A percentile compares a stretch with the other conserved stretches of the same genome.
These are phyloP conservation scores for Calycina herbarum DNA, from an alignment of 2,329 filamentous ascomycete genomes.

Conservation along the genomic window DNA sequence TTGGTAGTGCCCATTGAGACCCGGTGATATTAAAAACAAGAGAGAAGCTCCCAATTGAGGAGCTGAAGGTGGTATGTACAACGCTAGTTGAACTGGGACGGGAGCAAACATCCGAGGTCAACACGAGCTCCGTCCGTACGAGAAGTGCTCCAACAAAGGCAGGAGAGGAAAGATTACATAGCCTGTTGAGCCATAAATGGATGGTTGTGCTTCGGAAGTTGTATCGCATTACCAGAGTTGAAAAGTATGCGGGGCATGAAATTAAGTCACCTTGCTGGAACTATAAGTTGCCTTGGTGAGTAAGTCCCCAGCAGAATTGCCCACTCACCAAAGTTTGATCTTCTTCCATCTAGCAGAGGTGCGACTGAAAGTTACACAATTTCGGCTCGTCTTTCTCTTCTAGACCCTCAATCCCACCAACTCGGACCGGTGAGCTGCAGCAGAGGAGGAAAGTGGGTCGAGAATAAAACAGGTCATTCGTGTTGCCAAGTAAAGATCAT, in stretches of 20 bases:
- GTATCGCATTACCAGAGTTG: not conserved
- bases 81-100: not conserved
- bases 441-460: not conserved
- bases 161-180: not conserved
- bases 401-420: not conserved
- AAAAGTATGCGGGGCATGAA: not conserved
- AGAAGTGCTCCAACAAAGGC: not conserved
- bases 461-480: not conserved
- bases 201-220: not conserved
- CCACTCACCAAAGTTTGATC: too few species aligned
- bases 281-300: not conserved
- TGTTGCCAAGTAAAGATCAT: constrained; percentile 1
- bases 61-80: not conserved
- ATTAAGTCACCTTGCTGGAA: too few species aligned
- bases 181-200: not conserved
- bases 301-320: not conserved
- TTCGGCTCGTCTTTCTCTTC: not conserved
- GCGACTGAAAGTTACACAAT: not conserved
- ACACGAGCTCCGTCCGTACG: not conserved
- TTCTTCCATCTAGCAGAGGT: too few species aligned
- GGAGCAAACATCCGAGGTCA: not conserved
- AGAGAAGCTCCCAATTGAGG: not conserved
- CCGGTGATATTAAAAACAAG: not conserved
- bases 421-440: not conserved
- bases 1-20: not conserved